Evolutionary conservation across 306 rosid species (phyloP).

Genomic region (Pyrus bretschneideri): DNA sequence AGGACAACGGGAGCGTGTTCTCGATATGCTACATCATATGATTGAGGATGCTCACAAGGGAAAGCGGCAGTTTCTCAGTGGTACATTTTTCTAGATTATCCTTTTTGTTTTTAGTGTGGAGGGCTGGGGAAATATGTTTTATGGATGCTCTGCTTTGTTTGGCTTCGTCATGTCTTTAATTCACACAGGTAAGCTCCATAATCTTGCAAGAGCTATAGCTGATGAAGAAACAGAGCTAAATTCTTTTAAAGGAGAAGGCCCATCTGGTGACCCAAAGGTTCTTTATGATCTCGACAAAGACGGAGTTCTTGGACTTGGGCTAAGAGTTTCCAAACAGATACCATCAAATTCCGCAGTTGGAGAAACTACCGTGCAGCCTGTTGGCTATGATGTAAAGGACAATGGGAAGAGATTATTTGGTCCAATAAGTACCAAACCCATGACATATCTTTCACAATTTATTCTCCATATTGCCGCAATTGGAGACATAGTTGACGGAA

Average conservation of each 20-base stretch:
- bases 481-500: slow-evolving; percentile 96
- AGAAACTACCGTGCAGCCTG: slow-evolving; percentile 47
- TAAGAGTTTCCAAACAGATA: slow-evolving; percentile 61
- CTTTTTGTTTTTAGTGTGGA: neutral
- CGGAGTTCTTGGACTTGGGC: slow-evolving; percentile 78
- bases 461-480: slow-evolving; percentile 93
- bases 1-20: slow-evolving; percentile 95
- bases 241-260: slow-evolving; percentile 59
- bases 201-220: slow-evolving; percentile 94
- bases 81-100: slow-evolving; percentile 31
- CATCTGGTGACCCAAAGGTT: slow-evolving; percentile 55
- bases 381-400: slow-evolving; percentile 74
- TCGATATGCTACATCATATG: slow-evolving; percentile 90
- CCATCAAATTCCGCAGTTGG: slow-evolving; percentile 47
- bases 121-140: slow-evolving; percentile 6
- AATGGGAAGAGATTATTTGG: slow-evolving; percentile 75
- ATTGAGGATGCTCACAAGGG: slow-evolving; percentile 96
- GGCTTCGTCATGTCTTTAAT: slow-evolving; percentile 19
- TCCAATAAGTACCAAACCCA: slow-evolving; percentile 72
- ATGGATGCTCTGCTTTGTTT: slow-evolving; percentile 7
- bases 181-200: slow-evolving; percentile 85
- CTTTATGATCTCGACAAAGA: slow-evolving; percentile 53
- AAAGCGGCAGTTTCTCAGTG: slow-evolving; percentile 91
- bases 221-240: slow-evolving; percentile 85
- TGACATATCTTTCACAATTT: slow-evolving; percentile 84